Evolutionary conservation across 169 alveolate species (phyloP).

Genomic region (Miamiensis avidus): DNA sequence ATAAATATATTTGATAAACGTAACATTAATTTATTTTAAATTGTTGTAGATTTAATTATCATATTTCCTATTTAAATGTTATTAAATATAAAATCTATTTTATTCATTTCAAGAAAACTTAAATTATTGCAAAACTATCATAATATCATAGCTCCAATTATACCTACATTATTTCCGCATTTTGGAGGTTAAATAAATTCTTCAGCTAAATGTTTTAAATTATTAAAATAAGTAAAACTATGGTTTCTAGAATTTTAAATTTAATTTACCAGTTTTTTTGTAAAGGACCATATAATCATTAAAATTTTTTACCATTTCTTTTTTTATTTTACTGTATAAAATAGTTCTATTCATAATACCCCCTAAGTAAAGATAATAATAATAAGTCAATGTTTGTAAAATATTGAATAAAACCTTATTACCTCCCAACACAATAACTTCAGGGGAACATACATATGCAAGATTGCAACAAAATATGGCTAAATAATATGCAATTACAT

Average conservation of each 20-base stretch:
- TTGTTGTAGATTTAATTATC: too few relatives aligned
- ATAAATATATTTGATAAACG: background rate
- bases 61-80: background rate
- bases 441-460: slow-evolving; percentile 53
- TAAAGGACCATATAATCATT: background rate
- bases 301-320: background rate
- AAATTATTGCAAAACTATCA: too few relatives aligned
- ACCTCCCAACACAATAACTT: slow-evolving; percentile 83
- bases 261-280: background rate
- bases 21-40: too few relatives aligned
- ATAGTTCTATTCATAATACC: background rate
- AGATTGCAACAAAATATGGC: slow-evolving; percentile 57
- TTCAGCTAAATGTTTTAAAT: background rate
- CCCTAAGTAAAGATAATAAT: background rate
- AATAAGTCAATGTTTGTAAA: too few relatives aligned
- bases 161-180: background rate
- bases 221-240: background rate
- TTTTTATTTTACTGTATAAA: too few relatives aligned
- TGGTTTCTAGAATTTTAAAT: too few relatives aligned
- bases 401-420: too few relatives aligned
- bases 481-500: slow-evolving; percentile 67
- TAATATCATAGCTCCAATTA: background rate
- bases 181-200: background rate
- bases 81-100: too few relatives aligned
- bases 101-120: too few relatives aligned